Conservation (phyloP, 2,329 filamentous ascomycete genomes). For the Talaromyces atroroseus region DNA sequence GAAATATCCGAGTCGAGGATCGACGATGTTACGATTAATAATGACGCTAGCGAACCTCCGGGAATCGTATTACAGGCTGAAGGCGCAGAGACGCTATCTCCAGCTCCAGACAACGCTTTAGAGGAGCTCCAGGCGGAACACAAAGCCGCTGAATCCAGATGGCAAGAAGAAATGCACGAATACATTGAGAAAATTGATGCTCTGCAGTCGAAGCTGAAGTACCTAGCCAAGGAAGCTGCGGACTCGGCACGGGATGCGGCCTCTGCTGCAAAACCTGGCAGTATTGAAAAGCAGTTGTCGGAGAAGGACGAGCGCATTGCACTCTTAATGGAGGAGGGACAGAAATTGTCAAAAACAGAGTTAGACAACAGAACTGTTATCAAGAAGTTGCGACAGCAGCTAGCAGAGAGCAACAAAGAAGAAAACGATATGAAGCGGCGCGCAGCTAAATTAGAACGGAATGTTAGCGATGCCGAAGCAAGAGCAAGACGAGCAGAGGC, state of each 20-base stretch:
- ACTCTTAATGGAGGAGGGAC: slow-evolving; percentile 83
- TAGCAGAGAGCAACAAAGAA: slow-evolving; percentile 48
- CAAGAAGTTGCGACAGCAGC: slow-evolving; percentile 64
- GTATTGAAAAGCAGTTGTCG: slow-evolving; percentile 69
- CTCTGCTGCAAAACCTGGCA: slow-evolving; percentile 57
- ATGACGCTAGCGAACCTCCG: not conserved
- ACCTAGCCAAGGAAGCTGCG: slow-evolving; percentile 73
- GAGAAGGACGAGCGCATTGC: slow-evolving; percentile 91
- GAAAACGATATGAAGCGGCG: slow-evolving; percentile 48
- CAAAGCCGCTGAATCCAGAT: slow-evolving; percentile 50
- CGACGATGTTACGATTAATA: not conserved
- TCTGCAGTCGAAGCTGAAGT: slow-evolving; percentile 83
- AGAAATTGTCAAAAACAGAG: slow-evolving; percentile 78
- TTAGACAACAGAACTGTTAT: slow-evolving; percentile 77
- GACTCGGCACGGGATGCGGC: slow-evolving; percentile 68
- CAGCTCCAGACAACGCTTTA: slow-evolving; percentile 22
- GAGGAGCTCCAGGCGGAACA: slow-evolving; percentile 47
- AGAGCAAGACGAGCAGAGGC: slow-evolving; percentile 57
- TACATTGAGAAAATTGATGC: slow-evolving; percentile 90
- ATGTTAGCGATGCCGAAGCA: slow-evolving; percentile 44
- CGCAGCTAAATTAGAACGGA: slow-evolving; percentile 57
- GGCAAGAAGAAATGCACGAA: slow-evolving; percentile 75
- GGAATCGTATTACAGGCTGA: not conserved
- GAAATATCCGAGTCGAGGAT: slow-evolving; percentile 3
- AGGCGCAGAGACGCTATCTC: not conserved